Conservation (phyloP, 1,284 basidiomycete species). For the Leccinum angustisporum region DNA sequence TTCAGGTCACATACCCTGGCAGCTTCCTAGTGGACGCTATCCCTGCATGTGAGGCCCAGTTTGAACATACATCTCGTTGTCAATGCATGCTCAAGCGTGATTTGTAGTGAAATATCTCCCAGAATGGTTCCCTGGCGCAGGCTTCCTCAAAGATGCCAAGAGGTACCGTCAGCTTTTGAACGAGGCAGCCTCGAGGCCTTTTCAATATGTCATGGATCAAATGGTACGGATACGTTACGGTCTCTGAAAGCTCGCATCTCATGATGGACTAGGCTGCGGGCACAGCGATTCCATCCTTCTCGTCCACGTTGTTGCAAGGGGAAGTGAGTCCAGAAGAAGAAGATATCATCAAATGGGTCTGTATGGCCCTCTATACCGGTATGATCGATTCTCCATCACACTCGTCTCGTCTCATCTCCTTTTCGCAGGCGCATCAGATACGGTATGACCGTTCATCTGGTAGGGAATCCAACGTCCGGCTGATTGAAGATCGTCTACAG, state of each 20-base stretch:
- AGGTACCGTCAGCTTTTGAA: slow-evolving; percentile 34
- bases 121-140: slow-evolving; percentile 49
- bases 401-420: background rate
- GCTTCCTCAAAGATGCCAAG: slow-evolving; percentile 43
- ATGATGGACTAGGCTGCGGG: slow-evolving; percentile 37
- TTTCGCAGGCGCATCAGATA: slow-evolving; percentile 25
- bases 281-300: slow-evolving; percentile 37
- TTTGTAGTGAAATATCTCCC: slow-evolving; percentile 42
- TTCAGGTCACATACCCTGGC: slow-evolving; percentile 17
- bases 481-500: slow-evolving; percentile 9
- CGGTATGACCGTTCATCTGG: slow-evolving; percentile 7
- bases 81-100: background rate
- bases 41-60: slow-evolving; percentile 23
- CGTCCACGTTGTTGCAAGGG: slow-evolving; percentile 27
- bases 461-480: slow-evolving; percentile 1
- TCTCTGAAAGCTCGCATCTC: background rate
- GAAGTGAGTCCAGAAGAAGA: slow-evolving; percentile 24
- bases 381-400: background rate
- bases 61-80: background rate
- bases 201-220: slow-evolving; percentile 39
- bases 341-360: slow-evolving; percentile 26
- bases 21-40: slow-evolving; percentile 33
- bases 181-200: slow-evolving; percentile 38
- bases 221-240: slow-evolving; percentile 34
- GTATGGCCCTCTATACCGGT: slow-evolving; percentile 14